Conservation (phyloP, 2,329 filamentous ascomycete species). For the Microdochium trichocladiopsis region DNA sequence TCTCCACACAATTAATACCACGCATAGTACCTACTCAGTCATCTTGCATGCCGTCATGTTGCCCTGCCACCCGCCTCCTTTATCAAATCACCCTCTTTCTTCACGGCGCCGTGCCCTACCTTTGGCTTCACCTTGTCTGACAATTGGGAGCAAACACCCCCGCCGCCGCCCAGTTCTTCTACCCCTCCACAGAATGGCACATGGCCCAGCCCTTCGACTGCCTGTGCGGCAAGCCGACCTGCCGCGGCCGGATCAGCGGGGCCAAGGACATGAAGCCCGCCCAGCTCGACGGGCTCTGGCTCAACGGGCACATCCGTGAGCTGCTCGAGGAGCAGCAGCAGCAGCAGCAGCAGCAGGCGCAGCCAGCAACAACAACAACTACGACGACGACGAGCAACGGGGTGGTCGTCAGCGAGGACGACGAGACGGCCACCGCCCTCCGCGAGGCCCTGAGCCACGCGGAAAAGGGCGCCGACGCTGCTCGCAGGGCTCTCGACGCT, state of each 20-base stretch:
- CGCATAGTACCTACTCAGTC: too few relatives aligned
- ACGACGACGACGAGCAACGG: not conserved
- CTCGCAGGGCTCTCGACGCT: slow-evolving; percentile 31
- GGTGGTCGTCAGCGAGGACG: slow-evolving; percentile 9
- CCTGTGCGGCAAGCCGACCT: slow-evolving; percentile 48
- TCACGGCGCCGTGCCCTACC: too few relatives aligned
- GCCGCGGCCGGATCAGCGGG: slow-evolving; percentile 55
- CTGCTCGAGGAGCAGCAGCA: slow-evolving; percentile 37
- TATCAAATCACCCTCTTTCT: too few relatives aligned
- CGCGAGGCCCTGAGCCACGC: slow-evolving; percentile 34
- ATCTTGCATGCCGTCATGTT: too few relatives aligned
- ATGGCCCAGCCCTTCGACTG: slow-evolving; percentile 69
- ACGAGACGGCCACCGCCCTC: slow-evolving; percentile 34
- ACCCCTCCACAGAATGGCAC: slow-evolving; percentile 67
- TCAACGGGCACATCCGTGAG: slow-evolving; percentile 54
- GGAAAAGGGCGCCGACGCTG: slow-evolving; percentile 38
- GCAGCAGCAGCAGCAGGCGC: not conserved
- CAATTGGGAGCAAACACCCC: not conserved
- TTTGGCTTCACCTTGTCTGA: too few relatives aligned
- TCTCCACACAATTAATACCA: not conserved
- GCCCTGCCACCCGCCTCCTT: too few relatives aligned
- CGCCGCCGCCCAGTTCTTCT: slow-evolving; percentile 50
- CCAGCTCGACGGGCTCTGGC: slow-evolving; percentile 51
- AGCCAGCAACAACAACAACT: not conserved
- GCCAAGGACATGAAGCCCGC: slow-evolving; percentile 50